Base-by-base conservation (phyloP, 208 protist genomes). In the Trypanosoma rangeli region DNA sequence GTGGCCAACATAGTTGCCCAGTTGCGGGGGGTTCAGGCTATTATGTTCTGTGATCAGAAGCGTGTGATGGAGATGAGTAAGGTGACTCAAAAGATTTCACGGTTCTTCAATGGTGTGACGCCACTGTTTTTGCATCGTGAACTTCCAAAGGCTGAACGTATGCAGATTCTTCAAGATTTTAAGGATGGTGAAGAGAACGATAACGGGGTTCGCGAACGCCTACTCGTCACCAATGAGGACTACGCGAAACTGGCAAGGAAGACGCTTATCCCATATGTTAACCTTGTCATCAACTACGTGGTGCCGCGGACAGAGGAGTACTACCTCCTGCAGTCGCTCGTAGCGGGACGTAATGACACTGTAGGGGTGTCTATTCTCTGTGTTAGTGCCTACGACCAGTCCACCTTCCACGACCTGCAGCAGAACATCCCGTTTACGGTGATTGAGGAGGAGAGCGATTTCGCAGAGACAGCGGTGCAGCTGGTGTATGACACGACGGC, bases 171-270 rank as follows among this genome's bases (percentile, higher is more conserved):
- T 2, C 87, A 95, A 74, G 73, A 73, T 54, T 97, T 97, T 72
- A 97, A 97, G 83, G 83, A 89, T 26, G 92, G 92, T 53, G 83
- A 85, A 28, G 64, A 56, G 48, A 94, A 94, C 68, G 82, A 90
- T 28, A 78, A 89, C 56, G 92, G 92, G 61, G 79, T 94, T 70
- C 77, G 74, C 58, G 78, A 97, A 77, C 89, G 92, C n/a, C 82
- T 97, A 53, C 80, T 97, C 50, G 84, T 97, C 55, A 94, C 92
- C 18, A 95, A 78, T 74, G 87, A 93, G 61, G 92, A 97, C 76
- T 97, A 97, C 76, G 92, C 92, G 50, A 95, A 95, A 78, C 70
- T 95, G 49, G 89, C 92, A 15, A 85, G 88, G 54, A 95, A 94
- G 71, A 91, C 80, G 13, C 46, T 93, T 53, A 89, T 97, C 58